phyloP scores from a whole-genome alignment of 805 yeast genomes.

The Yamadazyma endophytica region DNA sequence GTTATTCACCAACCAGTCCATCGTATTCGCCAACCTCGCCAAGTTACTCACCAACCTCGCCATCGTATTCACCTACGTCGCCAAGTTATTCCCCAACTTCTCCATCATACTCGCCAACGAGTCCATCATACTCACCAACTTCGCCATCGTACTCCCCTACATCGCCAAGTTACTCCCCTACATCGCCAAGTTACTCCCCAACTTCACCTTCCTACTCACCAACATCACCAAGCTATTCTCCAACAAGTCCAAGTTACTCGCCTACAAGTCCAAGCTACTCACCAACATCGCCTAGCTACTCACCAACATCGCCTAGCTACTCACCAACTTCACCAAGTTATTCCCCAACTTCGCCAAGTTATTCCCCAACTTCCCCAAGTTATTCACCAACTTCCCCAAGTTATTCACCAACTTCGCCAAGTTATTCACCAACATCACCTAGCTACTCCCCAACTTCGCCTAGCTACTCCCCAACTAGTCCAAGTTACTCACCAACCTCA shows the following conservation, averaged over 20 bases:
- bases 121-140: constrained; percentile 72
- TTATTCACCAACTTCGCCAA: constrained; percentile 78
- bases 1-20: constrained; percentile 71
- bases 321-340: constrained; percentile 77
- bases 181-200: constrained; percentile 62
- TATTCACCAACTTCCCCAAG: constrained; percentile 66
- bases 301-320: constrained; percentile 69
- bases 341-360: constrained; percentile 68
- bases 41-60: constrained; percentile 46
- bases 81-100: constrained; percentile 64
- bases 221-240: constrained; percentile 72
- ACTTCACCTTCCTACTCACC: constrained; percentile 75
- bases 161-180: constrained; percentile 59
- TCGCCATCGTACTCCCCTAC: constrained; percentile 72
- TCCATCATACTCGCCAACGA: constrained; percentile 74
- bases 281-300: constrained; percentile 54
- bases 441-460: constrained; percentile 78
- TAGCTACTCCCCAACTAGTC: constrained; percentile 73
- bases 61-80: constrained; percentile 54
- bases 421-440: constrained; percentile 74
- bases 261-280: constrained; percentile 66
- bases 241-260: constrained; percentile 56
- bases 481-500: constrained; percentile 59
- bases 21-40: constrained; percentile 76
- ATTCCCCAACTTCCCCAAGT: constrained; percentile 55